phyloP scores from a whole-genome alignment of 768 basidiomycete species.

The Leucocoprinus birnbaumii region DNA sequence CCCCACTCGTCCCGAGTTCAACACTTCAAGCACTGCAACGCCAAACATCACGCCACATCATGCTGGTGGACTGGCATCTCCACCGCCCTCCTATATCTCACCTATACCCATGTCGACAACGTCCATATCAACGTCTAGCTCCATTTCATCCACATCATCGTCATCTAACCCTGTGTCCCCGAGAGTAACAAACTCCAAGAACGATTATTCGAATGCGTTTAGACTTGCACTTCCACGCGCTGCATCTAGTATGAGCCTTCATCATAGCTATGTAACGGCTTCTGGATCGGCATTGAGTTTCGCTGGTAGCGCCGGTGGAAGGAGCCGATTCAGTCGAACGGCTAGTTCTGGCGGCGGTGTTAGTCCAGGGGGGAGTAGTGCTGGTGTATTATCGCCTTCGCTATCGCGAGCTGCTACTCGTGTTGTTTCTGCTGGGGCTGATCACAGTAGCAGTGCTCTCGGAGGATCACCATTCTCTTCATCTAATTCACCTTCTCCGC shows the following conservation, averaged over 20 bases:
- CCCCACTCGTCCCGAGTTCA: not conserved
- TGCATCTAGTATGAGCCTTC: not conserved
- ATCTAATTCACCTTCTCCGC: not conserved
- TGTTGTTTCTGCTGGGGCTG: no score
- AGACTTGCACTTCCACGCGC: slow-evolving; percentile 2
- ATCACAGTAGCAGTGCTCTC: not conserved
- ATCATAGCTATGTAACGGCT: not conserved
- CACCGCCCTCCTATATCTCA: not conserved
- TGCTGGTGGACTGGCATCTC: not conserved
- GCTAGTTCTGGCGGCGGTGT: not conserved
- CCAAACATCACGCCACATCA: not conserved
- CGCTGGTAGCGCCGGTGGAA: not conserved
- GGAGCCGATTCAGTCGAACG: not conserved
- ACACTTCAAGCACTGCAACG: not conserved
- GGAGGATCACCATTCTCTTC: not conserved
- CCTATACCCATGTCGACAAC: not conserved
- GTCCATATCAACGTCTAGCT: not conserved
- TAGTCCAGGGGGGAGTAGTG: not conserved
- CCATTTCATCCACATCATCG: not conserved
- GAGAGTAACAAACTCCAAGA: not conserved
- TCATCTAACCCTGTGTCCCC: slow-evolving; percentile 7
- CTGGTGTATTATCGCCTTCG: not conserved
- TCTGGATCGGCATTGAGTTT: not conserved
- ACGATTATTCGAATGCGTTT: slow-evolving; percentile 10
- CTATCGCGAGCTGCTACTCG: not conserved